Base-by-base conservation (phyloP, 148 eudicot species). In the Amaranthus hypochondriacus region DNA sequence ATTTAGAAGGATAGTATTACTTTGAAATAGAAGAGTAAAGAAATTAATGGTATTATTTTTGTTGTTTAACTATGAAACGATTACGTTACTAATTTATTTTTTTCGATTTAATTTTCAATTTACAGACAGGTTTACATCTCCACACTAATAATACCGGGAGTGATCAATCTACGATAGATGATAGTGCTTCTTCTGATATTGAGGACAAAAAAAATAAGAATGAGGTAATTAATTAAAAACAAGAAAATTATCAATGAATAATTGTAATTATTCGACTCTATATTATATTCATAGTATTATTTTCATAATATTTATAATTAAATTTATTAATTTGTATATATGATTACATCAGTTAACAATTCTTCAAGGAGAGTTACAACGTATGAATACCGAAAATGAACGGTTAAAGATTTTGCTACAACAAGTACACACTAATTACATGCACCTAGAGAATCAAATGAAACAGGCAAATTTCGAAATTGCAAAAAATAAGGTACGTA, bases 91-190 rank as follows among this genome's bases (percentile, higher is more conserved):
- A 47, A 62, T 76, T 59, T 13, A 68, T 18, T 13, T 7, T 51
- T 54, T 8, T 48, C 7, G 42, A n/a, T 63, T 71, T 70, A n/a
- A 3, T 14, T 8, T 12, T 48, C 0, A 4, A 7, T 63, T 3
- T 12, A 43, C 79, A 93, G 96, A 90, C 94, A 46, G 91, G 92
- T 54, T 78, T 91, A 73, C 91, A 84, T 78, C 95, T 93, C 68
- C 83, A 77, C 44, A 93, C 91, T 3, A 82, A 92, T 55, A 90
- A 86, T 65, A 69, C 86, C 3, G 85, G 84, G 67, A 88, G 97
- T 58, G 91, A 93, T 78, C 91, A 84, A 70, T 89, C 95, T 1
- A 85, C 82, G 13, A 74, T 89, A 28, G 96, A 90, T 59, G 98
- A 89, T 62, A 85, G 92, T 65, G 52, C 84, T 64, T 89, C 91